These are phyloP conservation scores for Heimioporus punctisporus DNA, from an alignment of 1,284 basidiomycete genomes.

Conservation along the genomic window DNA sequence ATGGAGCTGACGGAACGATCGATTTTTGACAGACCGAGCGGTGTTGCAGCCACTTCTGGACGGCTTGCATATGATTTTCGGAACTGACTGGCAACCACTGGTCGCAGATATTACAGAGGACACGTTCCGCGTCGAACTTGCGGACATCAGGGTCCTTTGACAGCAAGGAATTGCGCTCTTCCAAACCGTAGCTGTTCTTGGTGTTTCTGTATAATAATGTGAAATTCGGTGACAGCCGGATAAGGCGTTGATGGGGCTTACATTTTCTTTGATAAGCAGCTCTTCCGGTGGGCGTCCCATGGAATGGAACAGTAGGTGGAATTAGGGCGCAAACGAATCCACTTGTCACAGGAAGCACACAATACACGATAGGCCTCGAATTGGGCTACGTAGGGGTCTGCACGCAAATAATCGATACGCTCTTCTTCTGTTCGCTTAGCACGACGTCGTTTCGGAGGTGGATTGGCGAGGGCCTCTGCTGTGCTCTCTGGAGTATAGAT, in stretches of 20 bases:
- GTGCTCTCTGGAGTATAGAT: conserved; percentile 45
- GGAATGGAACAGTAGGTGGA: conserved; percentile 85
- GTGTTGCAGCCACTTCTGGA: conserved; percentile 56
- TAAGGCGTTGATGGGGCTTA: conserved; percentile 33
- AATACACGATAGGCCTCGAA: conserved; percentile 80
- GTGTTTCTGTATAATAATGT: conserved; percentile 36
- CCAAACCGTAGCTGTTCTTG: conserved; percentile 54
- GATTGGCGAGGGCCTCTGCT: conserved; percentile 41
- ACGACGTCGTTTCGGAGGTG: conserved; percentile 61
- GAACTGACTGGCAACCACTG: conserved; percentile 59
- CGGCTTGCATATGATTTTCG: conserved; percentile 53
- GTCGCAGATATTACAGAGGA: conserved; percentile 69
- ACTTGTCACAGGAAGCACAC: conserved; percentile 77
- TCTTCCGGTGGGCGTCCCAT: conserved; percentile 80
- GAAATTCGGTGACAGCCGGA: conserved; percentile 11
- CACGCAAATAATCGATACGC: conserved; percentile 70
- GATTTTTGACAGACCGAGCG: conserved; percentile 47
- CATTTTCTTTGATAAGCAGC: conserved; percentile 75
- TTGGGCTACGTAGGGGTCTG: conserved; percentile 74
- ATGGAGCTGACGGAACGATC: conserved; percentile 5
- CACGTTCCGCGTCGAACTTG: conserved; percentile 70
- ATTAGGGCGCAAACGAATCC: conserved; percentile 79
- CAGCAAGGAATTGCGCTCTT: conserved; percentile 59
- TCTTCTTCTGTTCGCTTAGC: conserved; percentile 80
- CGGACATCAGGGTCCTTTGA: conserved; percentile 65